Base-by-base conservation (phyloP, 257 asterid genomes). In the Mitragyna speciosa region DNA sequence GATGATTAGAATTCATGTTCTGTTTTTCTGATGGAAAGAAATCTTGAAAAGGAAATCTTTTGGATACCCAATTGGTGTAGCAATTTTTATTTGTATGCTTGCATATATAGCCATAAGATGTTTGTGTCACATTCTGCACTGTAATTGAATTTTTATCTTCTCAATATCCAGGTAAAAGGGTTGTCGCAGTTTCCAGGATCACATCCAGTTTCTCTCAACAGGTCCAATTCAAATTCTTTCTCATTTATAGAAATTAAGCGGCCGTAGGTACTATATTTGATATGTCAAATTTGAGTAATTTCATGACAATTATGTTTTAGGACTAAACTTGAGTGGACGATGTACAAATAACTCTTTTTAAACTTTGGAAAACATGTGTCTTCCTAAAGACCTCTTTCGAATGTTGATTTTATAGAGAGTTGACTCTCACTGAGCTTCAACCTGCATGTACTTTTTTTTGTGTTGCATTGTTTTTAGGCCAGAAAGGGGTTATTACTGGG, bases 201-300 rank as follows among this genome's bases (percentile, higher is more conserved):
- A 22, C 99, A 96, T 89, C 99, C 99, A 77, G 98, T 96, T 86
- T 96, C 99, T 79, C 94, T 96, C 36, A 85, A 89, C 96, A 94
- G 98, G 99, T 96, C 56, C 78, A 49, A 31, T 36, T 82, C 82
- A 20, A 20, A 71, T 76, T 70, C 71, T 82, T 76, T 76, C 54
- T 77, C 52, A 67, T 82, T 76, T 69, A 7, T 66, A 30, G 28
- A 82, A 61, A 63, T 75, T 82, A 56, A n/a, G 28, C 61, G 16
- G 80, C 48, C 56, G 12, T 75, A 30, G 20, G n/a, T 68, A 59
- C 16, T 73, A 12, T 24, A 61, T 30, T n/a, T 47, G 39, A n/a
- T 74, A 12, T 8, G 31, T 52, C 45, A 33, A 22, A 0, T 19
- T 26, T 31, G 22, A 19, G 16, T 45, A 5, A 72, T 47, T 72